phyloP scores from a whole-genome alignment of 352 stramenopile species.

The Pythium aristosporum region DNA sequence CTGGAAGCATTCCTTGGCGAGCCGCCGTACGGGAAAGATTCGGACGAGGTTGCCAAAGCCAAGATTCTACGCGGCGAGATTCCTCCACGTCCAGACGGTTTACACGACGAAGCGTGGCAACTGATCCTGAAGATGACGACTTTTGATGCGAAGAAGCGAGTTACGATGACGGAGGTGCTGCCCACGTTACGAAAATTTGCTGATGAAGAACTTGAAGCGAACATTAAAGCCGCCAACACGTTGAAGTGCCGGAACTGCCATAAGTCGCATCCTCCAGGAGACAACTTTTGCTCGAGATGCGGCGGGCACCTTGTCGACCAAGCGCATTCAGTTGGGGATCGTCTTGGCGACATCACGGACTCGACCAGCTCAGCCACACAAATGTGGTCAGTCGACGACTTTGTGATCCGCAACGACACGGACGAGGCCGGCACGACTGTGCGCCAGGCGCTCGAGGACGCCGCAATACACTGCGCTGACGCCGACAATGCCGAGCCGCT shows the following conservation, averaged over 20 bases:
- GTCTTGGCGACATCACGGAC: too few species aligned
- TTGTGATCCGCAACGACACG: slow-evolving; percentile 2
- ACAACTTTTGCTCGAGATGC: neutral
- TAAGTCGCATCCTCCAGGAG: too few species aligned
- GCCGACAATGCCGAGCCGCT: neutral
- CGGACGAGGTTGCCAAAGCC: neutral
- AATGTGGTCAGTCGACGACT: neutral
- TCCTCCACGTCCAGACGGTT: neutral
- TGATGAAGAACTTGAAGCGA: neutral
- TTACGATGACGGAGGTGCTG: slow-evolving; percentile 8
- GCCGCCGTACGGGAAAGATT: slow-evolving; percentile 1
- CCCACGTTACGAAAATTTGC: slow-evolving; percentile 2
- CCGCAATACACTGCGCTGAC: neutral
- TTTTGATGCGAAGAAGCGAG: neutral
- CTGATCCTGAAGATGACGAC: slow-evolving; percentile 16
- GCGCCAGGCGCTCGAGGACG: neutral
- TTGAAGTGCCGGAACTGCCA: neutral
- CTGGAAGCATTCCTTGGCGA: slow-evolving; percentile 31
- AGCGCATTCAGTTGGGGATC: too few species aligned
- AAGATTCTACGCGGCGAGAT: neutral
- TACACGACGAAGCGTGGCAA: slow-evolving; percentile 19
- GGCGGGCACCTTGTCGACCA: too few species aligned
- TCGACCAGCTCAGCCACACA: too few species aligned
- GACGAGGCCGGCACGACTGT: slow-evolving; percentile 1
- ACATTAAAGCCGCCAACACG: too few species aligned